phyloP scores from a whole-genome alignment of 495 filamentous ascomycete genomes.

The Penicillium lividum region DNA sequence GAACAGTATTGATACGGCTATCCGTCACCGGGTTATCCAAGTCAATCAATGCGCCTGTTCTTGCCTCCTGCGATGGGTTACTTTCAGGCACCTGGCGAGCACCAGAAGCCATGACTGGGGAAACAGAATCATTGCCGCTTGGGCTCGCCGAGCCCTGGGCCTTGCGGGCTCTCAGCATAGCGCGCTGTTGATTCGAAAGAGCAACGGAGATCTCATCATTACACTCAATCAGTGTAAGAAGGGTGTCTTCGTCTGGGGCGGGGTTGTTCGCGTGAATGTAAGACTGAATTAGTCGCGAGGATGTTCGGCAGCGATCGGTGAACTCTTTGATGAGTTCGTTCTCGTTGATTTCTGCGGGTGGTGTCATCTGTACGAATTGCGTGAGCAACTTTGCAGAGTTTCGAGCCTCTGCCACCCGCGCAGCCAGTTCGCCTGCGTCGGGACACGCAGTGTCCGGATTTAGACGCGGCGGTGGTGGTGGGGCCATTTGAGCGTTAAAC shows the following conservation, averaged over 20 bases:
- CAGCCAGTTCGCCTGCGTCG: slow-evolving; percentile 73
- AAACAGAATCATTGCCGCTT: neutral
- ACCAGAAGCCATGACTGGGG: slow-evolving; percentile 14
- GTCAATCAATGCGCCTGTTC: slow-evolving; percentile 3
- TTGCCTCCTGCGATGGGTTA: neutral
- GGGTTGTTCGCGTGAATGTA: slow-evolving; percentile 83
- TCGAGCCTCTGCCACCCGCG: slow-evolving; percentile 83
- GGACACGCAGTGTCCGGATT: slow-evolving; percentile 48
- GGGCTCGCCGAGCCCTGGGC: slow-evolving; percentile 28
- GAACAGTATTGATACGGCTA: slow-evolving; percentile 14
- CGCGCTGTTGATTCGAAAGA: slow-evolving; percentile 76
- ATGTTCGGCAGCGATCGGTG: slow-evolving; percentile 77
- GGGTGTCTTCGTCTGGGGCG: slow-evolving; percentile 84
- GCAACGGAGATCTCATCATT: slow-evolving; percentile 84
- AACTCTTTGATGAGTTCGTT: slow-evolving; percentile 95
- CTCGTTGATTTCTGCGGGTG: slow-evolving; percentile 67
- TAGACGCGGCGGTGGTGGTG: neutral
- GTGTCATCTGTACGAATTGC: slow-evolving; percentile 84
- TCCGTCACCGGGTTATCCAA: slow-evolving; percentile 15
- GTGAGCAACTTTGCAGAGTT: slow-evolving; percentile 87
- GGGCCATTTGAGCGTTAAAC: neutral
- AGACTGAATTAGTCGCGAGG: slow-evolving; percentile 72
- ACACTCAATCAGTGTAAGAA: slow-evolving; percentile 89
- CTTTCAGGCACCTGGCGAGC: neutral
- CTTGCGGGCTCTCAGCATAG: slow-evolving; percentile 70